Conservation (phyloP, 768 basidiomycete genomes). For the Asterophora lycoperdoides region DNA sequence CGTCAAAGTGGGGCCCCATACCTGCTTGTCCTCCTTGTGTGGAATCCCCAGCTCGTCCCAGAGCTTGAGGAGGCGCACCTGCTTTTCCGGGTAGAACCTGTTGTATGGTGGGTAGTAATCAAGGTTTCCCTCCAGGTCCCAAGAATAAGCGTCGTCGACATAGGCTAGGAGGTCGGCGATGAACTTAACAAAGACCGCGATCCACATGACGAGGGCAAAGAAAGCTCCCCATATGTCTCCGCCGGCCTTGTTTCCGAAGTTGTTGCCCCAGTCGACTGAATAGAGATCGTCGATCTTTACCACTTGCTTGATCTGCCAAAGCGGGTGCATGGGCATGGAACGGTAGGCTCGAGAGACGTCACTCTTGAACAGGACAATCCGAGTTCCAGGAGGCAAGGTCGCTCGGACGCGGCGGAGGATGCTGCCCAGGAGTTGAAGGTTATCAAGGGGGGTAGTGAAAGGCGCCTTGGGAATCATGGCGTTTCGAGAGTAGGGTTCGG, state of each 20-base stretch:
- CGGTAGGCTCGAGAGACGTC: constrained; percentile 35
- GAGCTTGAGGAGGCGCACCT: too few relatives aligned
- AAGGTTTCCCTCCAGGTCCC: constrained; percentile 19
- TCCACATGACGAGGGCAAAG: constrained; percentile 30
- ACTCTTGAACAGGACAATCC: constrained; percentile 30
- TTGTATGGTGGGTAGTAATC: constrained; percentile 26
- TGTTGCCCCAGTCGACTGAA: constrained; percentile 28
- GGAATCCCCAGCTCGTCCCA: too few relatives aligned
- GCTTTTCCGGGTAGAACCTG: background rate
- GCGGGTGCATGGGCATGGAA: constrained; percentile 26
- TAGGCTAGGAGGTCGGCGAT: constrained; percentile 24
- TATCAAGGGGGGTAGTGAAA: background rate
- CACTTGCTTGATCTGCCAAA: constrained; percentile 31
- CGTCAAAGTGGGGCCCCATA: too few relatives aligned
- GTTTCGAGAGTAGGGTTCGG: too few relatives aligned
- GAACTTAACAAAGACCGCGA: constrained; percentile 17
- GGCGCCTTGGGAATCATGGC: too few relatives aligned
- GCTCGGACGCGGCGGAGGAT: background rate
- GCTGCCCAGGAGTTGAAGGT: background rate
- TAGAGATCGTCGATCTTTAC: constrained; percentile 22
- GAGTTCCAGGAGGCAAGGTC: too few relatives aligned
- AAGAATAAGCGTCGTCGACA: constrained; percentile 28
- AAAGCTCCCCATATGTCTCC: too few relatives aligned
- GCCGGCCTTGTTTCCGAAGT: constrained; percentile 28
- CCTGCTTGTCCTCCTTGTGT: too few relatives aligned